Evolutionary conservation across 2,329 filamentous ascomycete genomes (phyloP).

Genomic region (Myriosclerotinia curreyana): DNA sequence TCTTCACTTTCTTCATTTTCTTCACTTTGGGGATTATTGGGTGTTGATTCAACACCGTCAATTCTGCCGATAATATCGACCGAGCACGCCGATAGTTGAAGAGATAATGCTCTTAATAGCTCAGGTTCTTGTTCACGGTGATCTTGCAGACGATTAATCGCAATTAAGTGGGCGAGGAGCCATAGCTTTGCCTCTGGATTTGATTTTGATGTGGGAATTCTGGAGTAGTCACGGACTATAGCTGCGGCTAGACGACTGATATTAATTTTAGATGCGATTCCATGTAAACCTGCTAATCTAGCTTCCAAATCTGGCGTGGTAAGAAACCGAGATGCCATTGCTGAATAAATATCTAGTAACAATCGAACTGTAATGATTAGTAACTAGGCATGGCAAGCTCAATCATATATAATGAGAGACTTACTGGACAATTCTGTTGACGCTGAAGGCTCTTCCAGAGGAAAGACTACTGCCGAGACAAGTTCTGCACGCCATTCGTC

Average conservation of each 20-base stretch:
- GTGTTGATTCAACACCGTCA: conserved; percentile 42
- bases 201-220: conserved; percentile 29
- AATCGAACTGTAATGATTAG: conserved; percentile 26
- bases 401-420: not conserved
- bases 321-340: conserved; percentile 37
- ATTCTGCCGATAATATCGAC: conserved; percentile 50
- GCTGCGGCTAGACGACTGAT: conserved; percentile 34
- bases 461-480: conserved; percentile 3
- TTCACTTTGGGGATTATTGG: conserved; percentile 29
- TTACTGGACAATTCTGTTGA: not conserved
- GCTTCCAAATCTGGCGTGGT: conserved; percentile 35
- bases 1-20: conserved; percentile 1
- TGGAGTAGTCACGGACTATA: conserved; percentile 31
- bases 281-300: conserved; percentile 30
- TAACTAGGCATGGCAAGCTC: not conserved
- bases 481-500: conserved; percentile 14
- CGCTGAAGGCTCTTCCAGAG: not conserved
- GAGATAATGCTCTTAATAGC: conserved; percentile 52
- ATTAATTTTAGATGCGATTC: conserved; percentile 32
- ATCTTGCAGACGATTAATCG: conserved; percentile 47
- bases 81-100: conserved; percentile 52
- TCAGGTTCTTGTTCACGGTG: conserved; percentile 41
- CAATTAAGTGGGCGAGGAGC: conserved; percentile 65
- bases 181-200: conserved; percentile 50
- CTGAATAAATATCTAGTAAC: conserved; percentile 31